phyloP scores from a whole-genome alignment of 1,139 yeast species.

The Suhomyces bokatorum region DNA sequence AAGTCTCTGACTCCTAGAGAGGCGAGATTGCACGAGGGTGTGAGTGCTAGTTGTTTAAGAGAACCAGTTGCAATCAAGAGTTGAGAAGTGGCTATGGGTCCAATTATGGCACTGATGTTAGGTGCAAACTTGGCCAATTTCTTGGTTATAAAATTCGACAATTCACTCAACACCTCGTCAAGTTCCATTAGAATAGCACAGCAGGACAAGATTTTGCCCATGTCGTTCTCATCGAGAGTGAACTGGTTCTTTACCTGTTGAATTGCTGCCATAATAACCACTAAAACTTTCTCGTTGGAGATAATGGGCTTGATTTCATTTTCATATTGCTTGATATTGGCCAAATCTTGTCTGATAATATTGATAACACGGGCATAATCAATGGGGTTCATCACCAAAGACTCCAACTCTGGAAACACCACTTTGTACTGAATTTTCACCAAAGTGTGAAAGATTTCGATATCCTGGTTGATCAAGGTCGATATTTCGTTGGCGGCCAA shows the following conservation, averaged over 20 bases:
- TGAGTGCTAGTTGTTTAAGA: conserved; percentile 59
- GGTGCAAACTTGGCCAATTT: conserved; percentile 71
- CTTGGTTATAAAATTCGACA: conserved; percentile 57
- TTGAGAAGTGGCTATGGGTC: conserved; percentile 74
- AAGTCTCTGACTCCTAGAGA: conserved; percentile 69
- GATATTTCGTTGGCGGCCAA: conserved; percentile 57
- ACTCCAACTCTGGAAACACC: conserved; percentile 71
- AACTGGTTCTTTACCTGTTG: conserved; percentile 29
- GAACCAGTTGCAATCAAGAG: conserved; percentile 74
- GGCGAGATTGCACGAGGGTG: conserved; percentile 84
- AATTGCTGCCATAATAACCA: conserved; percentile 73
- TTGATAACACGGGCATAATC: conserved; percentile 61
- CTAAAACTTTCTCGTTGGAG: conserved; percentile 65
- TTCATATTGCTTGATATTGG: conserved; percentile 34
- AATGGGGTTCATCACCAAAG: conserved; percentile 61
- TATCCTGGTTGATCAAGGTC: conserved; percentile 58
- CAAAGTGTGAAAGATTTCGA: conserved; percentile 49
- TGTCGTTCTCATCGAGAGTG: conserved; percentile 35
- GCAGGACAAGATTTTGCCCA: conserved; percentile 43
- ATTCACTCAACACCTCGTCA: conserved; percentile 39
- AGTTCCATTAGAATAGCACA: conserved; percentile 52
- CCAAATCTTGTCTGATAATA: conserved; percentile 53
- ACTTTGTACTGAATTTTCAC: conserved; percentile 55
- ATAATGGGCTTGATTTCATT: conserved; percentile 42
- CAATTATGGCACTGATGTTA: conserved; percentile 71